Base-by-base conservation (phyloP, 352 stramenopile species). In the Phytophthora podocarpi region DNA sequence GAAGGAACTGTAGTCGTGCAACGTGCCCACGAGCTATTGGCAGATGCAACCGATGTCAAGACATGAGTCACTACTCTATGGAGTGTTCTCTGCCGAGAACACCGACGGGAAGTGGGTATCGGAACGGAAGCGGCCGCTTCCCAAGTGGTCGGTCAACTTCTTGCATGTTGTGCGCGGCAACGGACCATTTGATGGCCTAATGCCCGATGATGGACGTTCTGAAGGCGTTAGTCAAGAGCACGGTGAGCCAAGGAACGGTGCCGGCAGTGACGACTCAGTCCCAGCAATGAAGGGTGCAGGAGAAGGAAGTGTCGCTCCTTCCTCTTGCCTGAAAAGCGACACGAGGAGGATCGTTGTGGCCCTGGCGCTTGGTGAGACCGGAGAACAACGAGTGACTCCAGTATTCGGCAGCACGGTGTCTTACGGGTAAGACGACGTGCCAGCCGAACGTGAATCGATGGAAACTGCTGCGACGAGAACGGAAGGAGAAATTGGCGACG, bases 291-390 rank as follows among this genome's bases (percentile, higher is more conserved):
- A 40, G 43, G 18, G 43, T 16, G 43, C 30, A 41, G 43, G 43
- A 52, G 30, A 28, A 28, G 30, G 30, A 10, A 16, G 43, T 15
- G 43, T 52, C 23, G 43, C 43, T 40, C 43, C 28, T 52, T 52
- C 43, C 18, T 52, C 43, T 52, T 52, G 27, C 28, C 30, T 39
- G 8, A 13, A n/a, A 9, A 18, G 43, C 43, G 43, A 52, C 43
- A 40, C 5, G n/a, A n/a, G n/a, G n/a, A n/a, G n/a, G n/a, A n/a
- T n/a, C n/a, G n/a, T n/a, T n/a, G n/a, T n/a, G n/a, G n/a, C n/a
- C n/a, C n/a, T n/a, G n/a, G n/a, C n/a, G n/a, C n/a, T n/a, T n/a
- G n/a, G n/a, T n/a, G n/a, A n/a, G n/a, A n/a, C n/a, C n/a, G n/a
- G n/a, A n/a, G n/a, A n/a, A n/a, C n/a, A n/a, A n/a, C n/a, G n/a